Base-by-base conservation (phyloP, 805 yeast species). In the Ogataea corticis region DNA sequence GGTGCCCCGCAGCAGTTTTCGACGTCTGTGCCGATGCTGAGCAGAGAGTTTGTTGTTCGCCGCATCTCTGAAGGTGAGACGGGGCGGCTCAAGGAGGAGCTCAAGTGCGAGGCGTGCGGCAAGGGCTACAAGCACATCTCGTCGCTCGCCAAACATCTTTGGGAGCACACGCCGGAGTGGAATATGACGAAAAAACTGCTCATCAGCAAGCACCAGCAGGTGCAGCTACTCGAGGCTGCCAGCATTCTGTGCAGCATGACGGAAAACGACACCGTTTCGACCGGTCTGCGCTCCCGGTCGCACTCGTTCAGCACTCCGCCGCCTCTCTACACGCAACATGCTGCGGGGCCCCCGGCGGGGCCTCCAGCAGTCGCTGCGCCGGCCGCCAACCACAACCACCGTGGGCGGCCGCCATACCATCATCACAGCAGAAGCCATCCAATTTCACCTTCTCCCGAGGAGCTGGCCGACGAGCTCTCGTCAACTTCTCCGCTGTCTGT, bases 151-250 rank as follows among this genome's bases (percentile, higher is more conserved):
- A 87, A 87, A 64, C 96, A 87, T 67, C 67, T 88, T 32, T 88
- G 96, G 96, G 96, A 88, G 61, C 96, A 88, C 63, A 88, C 96
- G 0, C 96, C 96, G 0, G 96, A 89, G 61, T 88, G 96, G 96
- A 86, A 82, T 57, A 83, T 84, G 62, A 89, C 96, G 3, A 84
- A 87, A 54, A 86, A 85, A 62, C 70, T 88, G 43, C 70, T 85
- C 30, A 87, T 89, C 30, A 83, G 88, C n/a, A 87, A 87, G 64
- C 95, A 87, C 66, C 95, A 87, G 65, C 95, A 87, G 62, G 95
- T 87, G 13, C 95, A 87, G 66, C 71, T 87, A 31, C 71, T 87
- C 41, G 95, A 83, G 59, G 88, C 87, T 25, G 89, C 88, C 4
- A 79, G 86, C 41, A 86, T 87, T 37, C 70, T 87, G 40, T 89